phyloP scores from a whole-genome alignment of 2,329 filamentous ascomycete species.

The Curvularia hawaiiensis region DNA sequence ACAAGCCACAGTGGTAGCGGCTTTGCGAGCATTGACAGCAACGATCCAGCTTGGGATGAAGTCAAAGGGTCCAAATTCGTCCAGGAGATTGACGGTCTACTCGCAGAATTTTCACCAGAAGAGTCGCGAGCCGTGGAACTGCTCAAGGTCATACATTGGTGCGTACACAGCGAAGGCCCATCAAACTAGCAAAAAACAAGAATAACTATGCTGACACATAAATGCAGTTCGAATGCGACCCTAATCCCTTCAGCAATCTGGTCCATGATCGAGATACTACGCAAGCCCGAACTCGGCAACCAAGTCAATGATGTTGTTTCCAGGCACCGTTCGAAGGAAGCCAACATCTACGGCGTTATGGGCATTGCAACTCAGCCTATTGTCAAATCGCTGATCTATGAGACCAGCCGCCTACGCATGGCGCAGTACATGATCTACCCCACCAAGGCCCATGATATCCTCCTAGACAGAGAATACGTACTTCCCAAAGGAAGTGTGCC shows the following conservation, averaged over 20 bases:
- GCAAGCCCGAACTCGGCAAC: constrained; percentile 25
- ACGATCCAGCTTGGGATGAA: constrained; percentile 27
- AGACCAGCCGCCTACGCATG: constrained; percentile 31
- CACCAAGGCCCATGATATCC: constrained; percentile 15
- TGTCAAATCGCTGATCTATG: constrained; percentile 33
- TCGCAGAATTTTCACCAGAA: constrained; percentile 9
- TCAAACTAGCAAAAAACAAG: not conserved
- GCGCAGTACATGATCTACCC: constrained; percentile 20
- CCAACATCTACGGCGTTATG: constrained; percentile 22
- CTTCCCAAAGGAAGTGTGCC: constrained; percentile 24
- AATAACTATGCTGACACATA: constrained; percentile 7
- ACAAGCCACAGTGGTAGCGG: constrained; percentile 23
- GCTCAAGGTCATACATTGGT: constrained; percentile 35
- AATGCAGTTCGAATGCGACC: constrained; percentile 22
- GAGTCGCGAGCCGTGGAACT: constrained; percentile 26
- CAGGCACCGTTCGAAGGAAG: constrained; percentile 14
- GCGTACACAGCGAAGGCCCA: not conserved
- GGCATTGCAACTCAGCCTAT: constrained; percentile 24
- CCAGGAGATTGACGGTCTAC: constrained; percentile 23
- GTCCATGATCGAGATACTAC: constrained; percentile 31
- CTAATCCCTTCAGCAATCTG: constrained; percentile 31
- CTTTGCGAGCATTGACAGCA: constrained; percentile 16
- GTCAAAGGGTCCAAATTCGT: constrained; percentile 29
- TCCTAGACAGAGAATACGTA: constrained; percentile 30
- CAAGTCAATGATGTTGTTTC: constrained; percentile 20